phyloP scores from a whole-genome alignment of 352 stramenopile genomes.

The Globisporangium yorkense region DNA sequence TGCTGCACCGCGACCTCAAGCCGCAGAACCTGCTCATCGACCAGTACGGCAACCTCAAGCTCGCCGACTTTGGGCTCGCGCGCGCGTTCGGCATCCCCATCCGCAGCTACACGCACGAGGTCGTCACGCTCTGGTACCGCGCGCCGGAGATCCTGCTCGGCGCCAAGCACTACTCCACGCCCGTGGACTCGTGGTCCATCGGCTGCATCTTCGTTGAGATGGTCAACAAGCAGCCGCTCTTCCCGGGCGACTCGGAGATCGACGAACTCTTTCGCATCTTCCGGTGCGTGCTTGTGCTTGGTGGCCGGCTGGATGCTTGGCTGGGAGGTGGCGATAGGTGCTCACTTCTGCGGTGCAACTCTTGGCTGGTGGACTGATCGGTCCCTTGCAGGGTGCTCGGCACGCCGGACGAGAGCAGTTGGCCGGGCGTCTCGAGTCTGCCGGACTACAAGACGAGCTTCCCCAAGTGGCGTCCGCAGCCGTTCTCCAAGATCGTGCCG shows the following conservation, averaged over 20 bases:
- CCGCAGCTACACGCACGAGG: slow-evolving; percentile 91
- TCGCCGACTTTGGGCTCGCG: slow-evolving; percentile 92
- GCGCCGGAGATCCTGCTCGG: slow-evolving; percentile 93
- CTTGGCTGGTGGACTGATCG: background rate
- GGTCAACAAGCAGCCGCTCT: slow-evolving; percentile 87
- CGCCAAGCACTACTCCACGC: slow-evolving; percentile 91
- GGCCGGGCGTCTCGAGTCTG: slow-evolving; percentile 95
- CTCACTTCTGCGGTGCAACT: background rate
- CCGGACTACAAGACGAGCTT: slow-evolving; percentile 98
- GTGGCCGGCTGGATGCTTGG: background rate
- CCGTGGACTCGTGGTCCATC: slow-evolving; percentile 91
- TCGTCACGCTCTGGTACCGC: slow-evolving; percentile 96
- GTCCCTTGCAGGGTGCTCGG: slow-evolving; percentile 76
- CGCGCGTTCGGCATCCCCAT: slow-evolving; percentile 85
- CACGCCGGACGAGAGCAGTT: slow-evolving; percentile 95
- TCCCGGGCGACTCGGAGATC: slow-evolving; percentile 96
- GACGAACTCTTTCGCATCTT: slow-evolving; percentile 99
- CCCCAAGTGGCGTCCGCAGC: slow-evolving; percentile 94
- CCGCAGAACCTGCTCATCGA: slow-evolving; percentile 95
- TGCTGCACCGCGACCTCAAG: slow-evolving; percentile 98
- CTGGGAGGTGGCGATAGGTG: background rate
- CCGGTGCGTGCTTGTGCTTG: slow-evolving; percentile 24
- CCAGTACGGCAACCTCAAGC: slow-evolving; percentile 83
- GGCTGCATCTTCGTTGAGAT: slow-evolving; percentile 95
- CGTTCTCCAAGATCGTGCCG: slow-evolving; percentile 85